Evolutionary conservation across 1,139 yeast species (phyloP), one percentile per base, ranked within the genome.

Genomic region (Geotrichum australiense): DNA sequence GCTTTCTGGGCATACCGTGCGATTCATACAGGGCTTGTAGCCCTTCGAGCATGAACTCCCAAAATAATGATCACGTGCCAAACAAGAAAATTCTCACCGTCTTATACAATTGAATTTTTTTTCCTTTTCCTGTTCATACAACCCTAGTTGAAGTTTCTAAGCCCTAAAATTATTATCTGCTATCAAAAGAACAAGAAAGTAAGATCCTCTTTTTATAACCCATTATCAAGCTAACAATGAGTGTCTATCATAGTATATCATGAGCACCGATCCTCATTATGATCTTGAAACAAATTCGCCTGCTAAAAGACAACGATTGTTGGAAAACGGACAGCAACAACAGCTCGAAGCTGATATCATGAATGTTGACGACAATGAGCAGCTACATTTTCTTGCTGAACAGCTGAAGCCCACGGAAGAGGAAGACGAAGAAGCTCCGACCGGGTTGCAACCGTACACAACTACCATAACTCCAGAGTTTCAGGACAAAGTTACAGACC

Each of bases 341-440:
- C 11, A 20, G 18, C n/a, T 2, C 30, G 41, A 41, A 11, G 38
- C 41, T 5, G 43, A 43, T 11, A 38, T 53, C 35, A 47, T 48
- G 41, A 51, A 50, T 30, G 33, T 55, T 25, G 49, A 52, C 37
- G 59, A 55, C 33, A 56, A 54, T 3, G 59, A 54, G 31, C 57
- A 55, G 43, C 47, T 55, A 24, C 50, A 50, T 31, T 56, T 55
- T 34, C 45, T 56, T 15, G 59, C 59, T 8, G 49, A 49, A 35
- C 56, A 55, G 25, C 49, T 56, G n/a, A 56, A 54, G 42, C 44
- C 46, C 4, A 43, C 53, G 10, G 50, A 43, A 16, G 46, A 26
- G 16, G 16, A n/a, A 15, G 15, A 11, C 12, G 40, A 29, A 15
- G 35, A 28, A 11, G 35, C 24, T 11, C 14, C 37, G 4, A 7